These are phyloP conservation scores for Coemansia sp. DNA, from an alignment of 192 early-diverging fungal species.

Conservation along the genomic window DNA sequence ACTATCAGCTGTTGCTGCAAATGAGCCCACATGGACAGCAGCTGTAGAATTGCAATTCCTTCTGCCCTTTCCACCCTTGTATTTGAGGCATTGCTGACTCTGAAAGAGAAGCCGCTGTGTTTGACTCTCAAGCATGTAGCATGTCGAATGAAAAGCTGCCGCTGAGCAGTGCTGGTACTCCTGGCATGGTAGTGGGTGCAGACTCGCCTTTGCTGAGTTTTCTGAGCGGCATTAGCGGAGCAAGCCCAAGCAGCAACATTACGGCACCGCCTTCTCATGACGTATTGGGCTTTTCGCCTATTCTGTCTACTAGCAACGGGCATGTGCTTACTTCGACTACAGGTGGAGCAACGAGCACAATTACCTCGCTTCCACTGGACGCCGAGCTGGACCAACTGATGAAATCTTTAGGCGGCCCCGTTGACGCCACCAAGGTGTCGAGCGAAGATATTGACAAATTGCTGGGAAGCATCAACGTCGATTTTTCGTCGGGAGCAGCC, in stretches of 20 bases:
- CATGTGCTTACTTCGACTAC: background rate
- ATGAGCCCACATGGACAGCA: too few relatives aligned
- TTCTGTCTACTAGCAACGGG: slow-evolving; percentile 11
- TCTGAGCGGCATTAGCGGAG: slow-evolving; percentile 10
- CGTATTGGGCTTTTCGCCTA: slow-evolving; percentile 16
- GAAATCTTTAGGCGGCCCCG: slow-evolving; percentile 30
- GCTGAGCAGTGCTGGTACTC: background rate
- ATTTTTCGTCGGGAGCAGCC: slow-evolving; percentile 13
- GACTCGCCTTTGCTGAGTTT: slow-evolving; percentile 9
- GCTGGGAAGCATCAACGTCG: slow-evolving; percentile 34
- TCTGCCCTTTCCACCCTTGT: background rate
- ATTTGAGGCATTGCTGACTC: background rate
- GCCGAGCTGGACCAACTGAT: slow-evolving; percentile 45
- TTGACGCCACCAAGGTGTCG: slow-evolving; percentile 36
- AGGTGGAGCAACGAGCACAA: background rate
- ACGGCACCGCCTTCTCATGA: background rate
- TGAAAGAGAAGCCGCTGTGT: background rate
- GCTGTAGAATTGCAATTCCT: background rate
- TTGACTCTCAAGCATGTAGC: slow-evolving; percentile 5
- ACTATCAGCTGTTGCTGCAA: too few relatives aligned
- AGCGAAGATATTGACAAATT: slow-evolving; percentile 44
- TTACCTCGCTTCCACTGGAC: slow-evolving; percentile 23
- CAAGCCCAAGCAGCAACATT: background rate
- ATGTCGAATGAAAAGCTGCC: slow-evolving; percentile 18
- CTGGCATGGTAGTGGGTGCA: background rate